phyloP scores from a whole-genome alignment of 495 filamentous ascomycete species.

The Podospora australis region DNA sequence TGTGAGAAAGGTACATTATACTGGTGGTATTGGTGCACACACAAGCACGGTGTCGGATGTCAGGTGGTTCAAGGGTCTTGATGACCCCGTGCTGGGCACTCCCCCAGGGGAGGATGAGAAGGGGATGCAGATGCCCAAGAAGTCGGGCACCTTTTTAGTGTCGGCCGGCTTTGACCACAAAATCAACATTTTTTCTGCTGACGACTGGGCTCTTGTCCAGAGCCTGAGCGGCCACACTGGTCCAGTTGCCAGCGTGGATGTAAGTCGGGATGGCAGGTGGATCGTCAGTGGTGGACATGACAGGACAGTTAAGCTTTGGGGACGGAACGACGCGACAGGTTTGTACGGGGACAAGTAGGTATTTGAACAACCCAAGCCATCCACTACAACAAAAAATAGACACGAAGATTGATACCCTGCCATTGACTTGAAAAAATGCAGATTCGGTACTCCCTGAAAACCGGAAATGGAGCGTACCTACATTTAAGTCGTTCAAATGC shows the following conservation, averaged over 20 bases:
- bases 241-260: conserved; percentile 83
- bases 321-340: conserved; percentile 64
- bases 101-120: conserved; percentile 56
- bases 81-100: conserved; percentile 52
- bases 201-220: conserved; percentile 90
- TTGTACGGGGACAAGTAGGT: conserved; percentile 26
- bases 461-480: too few relatives aligned
- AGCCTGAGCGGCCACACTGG: conserved; percentile 83
- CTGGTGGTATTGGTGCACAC: conserved; percentile 83
- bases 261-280: conserved; percentile 78
- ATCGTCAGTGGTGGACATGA: conserved; percentile 92
- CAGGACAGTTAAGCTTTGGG: conserved; percentile 94
- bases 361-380: too few relatives aligned
- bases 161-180: conserved; percentile 90
- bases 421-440: too few relatives aligned
- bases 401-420: too few relatives aligned
- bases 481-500: too few relatives aligned
- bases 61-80: conserved; percentile 84
- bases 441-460: too few relatives aligned
- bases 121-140: conserved; percentile 55
- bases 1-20: conserved; percentile 75
- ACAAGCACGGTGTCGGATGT: conserved; percentile 87
- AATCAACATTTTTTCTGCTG: conserved; percentile 89
- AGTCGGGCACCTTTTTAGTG: conserved; percentile 82
- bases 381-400: too few relatives aligned